These are phyloP conservation scores for Ceriops tagal DNA, from an alignment of 345 rosid species.

Conservation along the genomic window DNA sequence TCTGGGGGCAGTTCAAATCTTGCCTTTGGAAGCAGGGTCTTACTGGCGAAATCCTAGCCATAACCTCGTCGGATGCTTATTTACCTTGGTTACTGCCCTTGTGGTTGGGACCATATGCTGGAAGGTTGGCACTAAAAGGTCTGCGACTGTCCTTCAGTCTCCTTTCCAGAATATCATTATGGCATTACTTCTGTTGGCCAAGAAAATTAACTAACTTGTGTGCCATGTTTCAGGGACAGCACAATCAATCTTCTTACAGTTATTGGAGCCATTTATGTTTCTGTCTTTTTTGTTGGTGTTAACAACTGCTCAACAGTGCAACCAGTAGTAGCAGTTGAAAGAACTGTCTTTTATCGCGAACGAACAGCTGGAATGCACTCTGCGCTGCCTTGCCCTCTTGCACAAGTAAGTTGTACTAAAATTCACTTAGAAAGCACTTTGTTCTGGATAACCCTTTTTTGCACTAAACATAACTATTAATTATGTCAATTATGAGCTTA, in stretches of 20 bases:
- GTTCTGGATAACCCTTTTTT: too few species aligned
- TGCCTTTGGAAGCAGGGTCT: conserved; percentile 56
- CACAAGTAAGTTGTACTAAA: conserved; percentile 37
- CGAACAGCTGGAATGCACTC: conserved; percentile 56
- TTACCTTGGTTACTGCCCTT: conserved; percentile 36
- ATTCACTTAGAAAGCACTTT: too few species aligned
- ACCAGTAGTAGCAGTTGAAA: conserved; percentile 49
- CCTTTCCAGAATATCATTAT: not conserved
- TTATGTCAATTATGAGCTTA: too few species aligned
- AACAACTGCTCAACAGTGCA: conserved; percentile 46
- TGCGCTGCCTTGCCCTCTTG: conserved; percentile 48
- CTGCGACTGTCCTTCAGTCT: not conserved
- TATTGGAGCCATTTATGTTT: conserved; percentile 44
- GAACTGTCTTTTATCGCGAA: conserved; percentile 62
- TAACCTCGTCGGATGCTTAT: conserved; percentile 38
- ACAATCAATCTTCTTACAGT: conserved; percentile 41
- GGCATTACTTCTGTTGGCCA: not conserved
- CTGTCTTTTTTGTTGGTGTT: conserved; percentile 44
- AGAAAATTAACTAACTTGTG: not conserved
- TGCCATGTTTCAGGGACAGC: conserved; percentile 21
- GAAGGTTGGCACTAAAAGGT: conserved; percentile 42
- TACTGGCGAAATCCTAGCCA: conserved; percentile 54
- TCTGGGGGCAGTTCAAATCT: conserved; percentile 45
- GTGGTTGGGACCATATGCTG: conserved; percentile 45
- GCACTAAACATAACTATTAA: too few species aligned